Evolutionary conservation across 2,329 filamentous ascomycete species (phyloP), one percentile per base, ranked within the genome.

Genomic region (Amauroascus verrucosus): DNA sequence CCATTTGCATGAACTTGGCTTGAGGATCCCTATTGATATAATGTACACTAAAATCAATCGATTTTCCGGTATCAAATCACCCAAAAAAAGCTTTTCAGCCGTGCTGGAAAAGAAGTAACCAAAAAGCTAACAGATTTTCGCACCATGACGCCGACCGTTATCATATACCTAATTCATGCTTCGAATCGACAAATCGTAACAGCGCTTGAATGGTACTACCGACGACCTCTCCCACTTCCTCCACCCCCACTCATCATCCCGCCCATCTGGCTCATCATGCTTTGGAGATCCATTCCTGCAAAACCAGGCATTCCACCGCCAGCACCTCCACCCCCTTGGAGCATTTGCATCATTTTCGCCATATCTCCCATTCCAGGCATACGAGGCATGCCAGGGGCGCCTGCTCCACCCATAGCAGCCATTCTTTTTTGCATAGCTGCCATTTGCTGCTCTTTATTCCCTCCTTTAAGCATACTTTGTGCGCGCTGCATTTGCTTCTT

Each of bases 401-500:
- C 84, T 1, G 74, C 79, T 32, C 86, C 88, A 32, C 91, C 93
- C 88, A 97, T 95, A 61, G 85, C 88, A 66, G 90, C 86, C 72
- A 98, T 76, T 11, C 90, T 79, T 74, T 95, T 95, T 74, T 98
- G 93, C 89, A 97, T 95, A 1, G 93, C 91, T 0, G 90, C 90
- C 72, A 97, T 80, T 70, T 97, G 91, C 67, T 95, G 88, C 30
- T 88, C 81, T 70, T 93, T 91, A 72, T 95, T 95, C 28, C 84
- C 86, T 43, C 90, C 89, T 26, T 85, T 87, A 83, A 96, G 88
- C 58, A 87, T 88, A 53, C 86, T 85, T 70, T 97, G 90, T 0
- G 90, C 90, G 49, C 85, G 83, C 69, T 96, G 88, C 85, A 97
- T 94, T 67, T 96, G 95, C 74, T 93, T 93, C 85, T 95, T 95